A percentile compares a stretch with the other conserved stretches of the same genome.
Conservation (phyloP, 306 rosid genomes). For the Cicer pinnatifidum region DNA sequence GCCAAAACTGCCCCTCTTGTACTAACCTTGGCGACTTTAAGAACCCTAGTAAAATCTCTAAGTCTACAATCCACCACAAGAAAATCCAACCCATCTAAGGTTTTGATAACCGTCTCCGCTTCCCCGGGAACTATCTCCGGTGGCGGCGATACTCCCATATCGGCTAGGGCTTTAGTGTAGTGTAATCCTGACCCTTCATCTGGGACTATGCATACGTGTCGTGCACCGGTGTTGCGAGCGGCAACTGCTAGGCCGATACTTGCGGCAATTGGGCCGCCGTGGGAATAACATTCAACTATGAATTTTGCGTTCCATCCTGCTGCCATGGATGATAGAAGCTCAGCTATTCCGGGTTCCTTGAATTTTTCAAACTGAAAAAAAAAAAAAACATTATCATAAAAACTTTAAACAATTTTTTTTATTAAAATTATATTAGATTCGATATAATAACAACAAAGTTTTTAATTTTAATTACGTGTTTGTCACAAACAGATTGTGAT, state of each 20-base stretch:
- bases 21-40: constrained; percentile 56
- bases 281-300: constrained; percentile 68
- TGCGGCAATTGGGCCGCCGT: constrained; percentile 57
- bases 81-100: constrained; percentile 62
- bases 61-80: constrained; percentile 72
- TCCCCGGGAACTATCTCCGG: constrained; percentile 63
- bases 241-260: constrained; percentile 83
- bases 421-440: not conserved
- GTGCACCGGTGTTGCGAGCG: constrained; percentile 72
- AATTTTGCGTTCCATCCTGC: constrained; percentile 85
- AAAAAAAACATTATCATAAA: not conserved
- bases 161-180: constrained; percentile 55
- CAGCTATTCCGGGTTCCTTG: constrained; percentile 74
- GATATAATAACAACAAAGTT: not conserved
- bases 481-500: not conserved
- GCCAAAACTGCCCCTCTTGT: constrained; percentile 74
- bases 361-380: constrained; percentile 56
- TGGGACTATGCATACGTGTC: constrained; percentile 77
- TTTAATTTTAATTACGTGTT: not conserved
- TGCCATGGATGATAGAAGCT: constrained; percentile 85
- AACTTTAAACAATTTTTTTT: not conserved
- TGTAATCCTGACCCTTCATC: constrained; percentile 61
- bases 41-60: constrained; percentile 68
- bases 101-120: constrained; percentile 45
- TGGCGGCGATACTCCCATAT: constrained; percentile 44